Evolutionary conservation across 805 yeast genomes (phyloP), one percentile per base, ranked within the genome.

Genomic region (Monosporozyma yasuniensis): DNA sequence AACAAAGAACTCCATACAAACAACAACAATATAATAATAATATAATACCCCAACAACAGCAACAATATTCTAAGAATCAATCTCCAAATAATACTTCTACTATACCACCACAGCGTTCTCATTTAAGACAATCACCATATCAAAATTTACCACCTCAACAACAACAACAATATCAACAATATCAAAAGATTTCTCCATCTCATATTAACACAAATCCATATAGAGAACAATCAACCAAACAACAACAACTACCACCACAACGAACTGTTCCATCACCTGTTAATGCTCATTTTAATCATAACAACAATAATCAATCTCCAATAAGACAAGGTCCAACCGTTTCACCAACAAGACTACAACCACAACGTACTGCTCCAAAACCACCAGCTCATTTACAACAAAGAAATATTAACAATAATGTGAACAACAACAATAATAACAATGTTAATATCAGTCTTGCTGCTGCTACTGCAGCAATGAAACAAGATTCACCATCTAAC

Each of bases 401-500:
- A 14, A 39, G 21, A 27, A 32, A 21, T 32, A 11, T 11, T 8
- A 42, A 16, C 28, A 44, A 44, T 28, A 21, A 42, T 27, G 18
- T 25, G 3, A 23, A 18, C 28, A 30, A 30, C 14, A 38, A 46
- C 23, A 8, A 28, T 9, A 11, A 50, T 43, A 32, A 54, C 46
- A 44, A 52, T 28, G 54, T 28, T 3, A 48, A 56, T 58, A 55
- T 66, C 7, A 45, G 63, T 47, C 63, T 68, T 38, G 70, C 71
- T 5, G 73, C 75, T 12, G 70, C 74, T 6, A 65, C 65, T 18
- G 64, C 71, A 12, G 64, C 69, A 9, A 50, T 62, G 55, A 58
- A 54, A 25, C 55, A 49, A 50, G 51, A 51, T 11, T 14, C 52
- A 19, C 42, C 60, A 35, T 19, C 47, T 9, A 32, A 37, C 7